Conservation (phyloP, 78 protist species). For the Cavenderia fasciculata region DNA sequence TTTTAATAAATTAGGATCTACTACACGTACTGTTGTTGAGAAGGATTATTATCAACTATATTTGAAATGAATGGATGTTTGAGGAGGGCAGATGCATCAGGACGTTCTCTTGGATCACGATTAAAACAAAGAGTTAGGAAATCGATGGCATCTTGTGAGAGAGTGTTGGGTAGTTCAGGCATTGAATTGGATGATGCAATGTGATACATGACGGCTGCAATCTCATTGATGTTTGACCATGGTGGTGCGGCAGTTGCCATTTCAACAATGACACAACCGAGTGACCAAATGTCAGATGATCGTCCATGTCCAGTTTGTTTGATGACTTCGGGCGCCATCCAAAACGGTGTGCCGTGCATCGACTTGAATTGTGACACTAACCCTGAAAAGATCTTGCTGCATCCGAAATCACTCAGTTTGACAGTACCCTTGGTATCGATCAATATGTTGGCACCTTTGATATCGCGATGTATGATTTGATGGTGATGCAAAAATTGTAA, state of each 20-base stretch:
- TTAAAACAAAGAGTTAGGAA: conserved; percentile 64
- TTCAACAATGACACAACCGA: conserved; percentile 85
- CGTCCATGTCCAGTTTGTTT: conserved; percentile 82
- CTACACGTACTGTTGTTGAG: background rate
- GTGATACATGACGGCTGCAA: conserved; percentile 74
- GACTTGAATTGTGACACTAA: conserved; percentile 59
- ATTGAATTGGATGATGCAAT: conserved; percentile 32
- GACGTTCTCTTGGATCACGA: conserved; percentile 75
- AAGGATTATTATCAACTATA: background rate
- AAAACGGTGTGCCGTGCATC: conserved; percentile 88
- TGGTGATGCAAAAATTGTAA: conserved; percentile 81
- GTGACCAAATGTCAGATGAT: conserved; percentile 82
- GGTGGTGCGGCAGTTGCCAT: conserved; percentile 87
- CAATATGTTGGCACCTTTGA: conserved; percentile 92
- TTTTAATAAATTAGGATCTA: background rate
- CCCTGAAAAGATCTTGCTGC: conserved; percentile 34
- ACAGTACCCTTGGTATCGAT: conserved; percentile 84
- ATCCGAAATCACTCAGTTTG: conserved; percentile 88
- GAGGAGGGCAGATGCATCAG: conserved; percentile 54
- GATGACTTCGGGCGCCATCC: conserved; percentile 92
- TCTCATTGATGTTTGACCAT: conserved; percentile 77
- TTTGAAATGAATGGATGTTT: conserved; percentile 46
- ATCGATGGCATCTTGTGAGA: conserved; percentile 54
- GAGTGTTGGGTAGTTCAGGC: conserved; percentile 47
- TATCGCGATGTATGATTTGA: conserved; percentile 90